Conservation (phyloP, 495 filamentous ascomycete species). For the Astrocystis sublimbata region DNA sequence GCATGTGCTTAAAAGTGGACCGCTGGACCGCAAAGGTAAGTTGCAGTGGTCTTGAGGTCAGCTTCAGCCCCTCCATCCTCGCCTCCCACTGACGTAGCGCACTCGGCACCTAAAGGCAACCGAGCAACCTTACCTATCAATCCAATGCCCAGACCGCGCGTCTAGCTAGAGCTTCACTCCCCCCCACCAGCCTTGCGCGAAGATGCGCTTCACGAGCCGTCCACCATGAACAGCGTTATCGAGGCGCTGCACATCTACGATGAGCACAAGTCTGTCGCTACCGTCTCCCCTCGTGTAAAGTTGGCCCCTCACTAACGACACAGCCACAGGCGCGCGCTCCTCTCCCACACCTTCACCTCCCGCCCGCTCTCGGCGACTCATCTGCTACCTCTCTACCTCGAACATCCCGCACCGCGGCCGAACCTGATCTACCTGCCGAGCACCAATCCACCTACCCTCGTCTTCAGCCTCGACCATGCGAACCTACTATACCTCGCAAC, state of each 20-base stretch:
- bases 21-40: not conserved
- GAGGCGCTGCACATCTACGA: conserved; percentile 97
- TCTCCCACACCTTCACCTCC: conserved; percentile 61
- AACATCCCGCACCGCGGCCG: conserved; percentile 78
- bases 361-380: conserved; percentile 74
- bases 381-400: conserved; percentile 84
- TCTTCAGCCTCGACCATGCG: conserved; percentile 84
- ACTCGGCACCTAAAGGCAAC: no score
- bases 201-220: conserved; percentile 25
- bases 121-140: no score
- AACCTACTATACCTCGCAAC: conserved; percentile 87
- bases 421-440: conserved; percentile 82
- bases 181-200: not conserved
- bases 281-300: not conserved
- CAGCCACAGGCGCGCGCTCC: conserved; percentile 40
- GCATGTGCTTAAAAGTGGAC: no score
- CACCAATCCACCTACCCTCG: conserved; percentile 79
- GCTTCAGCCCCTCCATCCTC: not conserved
- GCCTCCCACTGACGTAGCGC: not conserved
- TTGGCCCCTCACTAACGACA: conserved; percentile 16
- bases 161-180: not conserved
- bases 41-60: not conserved
- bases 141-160: not conserved
- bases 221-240: conserved; percentile 76
- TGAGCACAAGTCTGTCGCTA: conserved; percentile 71